Percentiles rank a stretch among this genome's conserved stretches.
phyloP scores from a whole-genome alignment of 352 stramenopile species.

The Globisporangium spinosum region DNA sequence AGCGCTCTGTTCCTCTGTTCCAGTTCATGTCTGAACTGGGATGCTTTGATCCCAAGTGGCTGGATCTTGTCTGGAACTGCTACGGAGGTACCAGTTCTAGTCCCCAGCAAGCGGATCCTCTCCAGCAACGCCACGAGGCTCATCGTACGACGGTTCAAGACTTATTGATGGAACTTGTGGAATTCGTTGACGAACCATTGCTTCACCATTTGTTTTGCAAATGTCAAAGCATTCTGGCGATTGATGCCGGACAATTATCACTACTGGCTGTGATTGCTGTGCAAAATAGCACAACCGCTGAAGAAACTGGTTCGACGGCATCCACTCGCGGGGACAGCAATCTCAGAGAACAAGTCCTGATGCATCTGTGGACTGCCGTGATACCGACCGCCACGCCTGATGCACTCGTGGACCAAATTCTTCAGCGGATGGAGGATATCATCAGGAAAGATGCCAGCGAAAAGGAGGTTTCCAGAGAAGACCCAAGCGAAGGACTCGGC shows the following conservation, averaged over 20 bases:
- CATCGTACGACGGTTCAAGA: conserved; percentile 37
- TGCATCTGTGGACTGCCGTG: conserved; percentile 38
- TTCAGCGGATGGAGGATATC: conserved; percentile 38
- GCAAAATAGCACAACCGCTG: conserved; percentile 7
- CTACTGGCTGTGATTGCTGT: conserved; percentile 33
- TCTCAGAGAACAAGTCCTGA: conserved; percentile 33
- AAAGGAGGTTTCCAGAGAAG: conserved; percentile 4
- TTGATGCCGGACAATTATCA: conserved; percentile 32
- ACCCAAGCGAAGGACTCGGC: neutral
- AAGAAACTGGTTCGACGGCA: neutral
- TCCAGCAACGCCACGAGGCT: conserved; percentile 43
- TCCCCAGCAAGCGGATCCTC: neutral
- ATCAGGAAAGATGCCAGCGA: conserved; percentile 14
- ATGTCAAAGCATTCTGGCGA: conserved; percentile 19
- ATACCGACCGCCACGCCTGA: conserved; percentile 20
- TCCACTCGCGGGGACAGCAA: neutral
- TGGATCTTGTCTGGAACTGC: conserved; percentile 55
- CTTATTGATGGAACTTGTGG: conserved; percentile 52
- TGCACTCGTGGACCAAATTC: conserved; percentile 28
- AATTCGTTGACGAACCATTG: conserved; percentile 39
- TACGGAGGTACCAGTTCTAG: conserved; percentile 29
- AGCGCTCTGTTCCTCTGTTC: conserved; percentile 54
- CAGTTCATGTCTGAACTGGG: conserved; percentile 46
- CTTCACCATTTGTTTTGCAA: conserved; percentile 30
- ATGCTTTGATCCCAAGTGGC: conserved; percentile 29